phyloP scores from a whole-genome alignment of 2,329 filamentous ascomycete genomes.

The Beauveria sp. region DNA sequence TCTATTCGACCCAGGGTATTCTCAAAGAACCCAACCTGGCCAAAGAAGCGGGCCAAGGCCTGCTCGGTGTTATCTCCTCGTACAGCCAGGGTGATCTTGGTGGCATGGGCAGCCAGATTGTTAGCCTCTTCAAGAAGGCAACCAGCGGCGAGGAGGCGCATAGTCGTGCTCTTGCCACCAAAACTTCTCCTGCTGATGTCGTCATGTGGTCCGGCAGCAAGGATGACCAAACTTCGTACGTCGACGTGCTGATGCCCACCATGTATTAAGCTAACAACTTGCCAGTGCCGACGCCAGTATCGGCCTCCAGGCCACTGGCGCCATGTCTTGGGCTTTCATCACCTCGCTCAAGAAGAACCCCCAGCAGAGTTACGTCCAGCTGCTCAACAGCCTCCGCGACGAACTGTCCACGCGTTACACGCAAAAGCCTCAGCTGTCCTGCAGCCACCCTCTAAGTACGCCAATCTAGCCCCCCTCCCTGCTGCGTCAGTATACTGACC shows the following conservation, averaged over 20 bases:
- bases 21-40: slow-evolving; percentile 62
- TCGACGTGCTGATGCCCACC: slow-evolving; percentile 18
- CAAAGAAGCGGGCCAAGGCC: slow-evolving; percentile 58
- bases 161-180: slow-evolving; percentile 73
- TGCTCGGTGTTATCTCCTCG: slow-evolving; percentile 51
- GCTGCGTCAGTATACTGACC: slow-evolving; percentile 18
- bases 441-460: slow-evolving; percentile 92
- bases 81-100: slow-evolving; percentile 67
- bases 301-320: slow-evolving; percentile 81
- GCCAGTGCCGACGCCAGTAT: slow-evolving; percentile 89
- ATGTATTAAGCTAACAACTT: neutral
- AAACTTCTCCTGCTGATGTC: slow-evolving; percentile 91
- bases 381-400: slow-evolving; percentile 93
- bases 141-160: slow-evolving; percentile 74
- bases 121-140: slow-evolving; percentile 85
- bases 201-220: slow-evolving; percentile 98
- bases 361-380: slow-evolving; percentile 94
- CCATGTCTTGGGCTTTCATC: slow-evolving; percentile 98
- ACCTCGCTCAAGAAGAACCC: slow-evolving; percentile 90
- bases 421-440: slow-evolving; percentile 94
- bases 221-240: slow-evolving; percentile 87
- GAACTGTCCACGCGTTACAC: slow-evolving; percentile 81
- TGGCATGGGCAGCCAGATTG: slow-evolving; percentile 71
- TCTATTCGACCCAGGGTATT: slow-evolving; percentile 61
- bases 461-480: slow-evolving; percentile 14